Conservation (phyloP, 169 alveolate species). For the Cryptosporidium ryanae region DNA sequence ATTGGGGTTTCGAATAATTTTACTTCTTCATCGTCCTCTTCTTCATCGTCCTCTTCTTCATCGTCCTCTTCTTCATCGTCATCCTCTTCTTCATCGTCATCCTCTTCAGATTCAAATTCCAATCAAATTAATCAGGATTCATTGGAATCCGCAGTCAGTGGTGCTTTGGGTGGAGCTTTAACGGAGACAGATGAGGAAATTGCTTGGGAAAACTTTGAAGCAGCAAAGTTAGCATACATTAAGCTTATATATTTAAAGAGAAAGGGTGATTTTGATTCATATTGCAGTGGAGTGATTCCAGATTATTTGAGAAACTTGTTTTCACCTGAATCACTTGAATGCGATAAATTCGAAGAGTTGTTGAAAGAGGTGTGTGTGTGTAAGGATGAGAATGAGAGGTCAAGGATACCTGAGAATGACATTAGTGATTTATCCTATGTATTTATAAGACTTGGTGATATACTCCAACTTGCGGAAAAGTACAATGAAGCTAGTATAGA, state of each 20-base stretch:
- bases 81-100: slow-evolving; percentile 18
- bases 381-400: slow-evolving; percentile 8
- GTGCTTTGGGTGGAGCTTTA: background rate
- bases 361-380: slow-evolving; percentile 15
- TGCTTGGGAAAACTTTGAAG: slow-evolving; percentile 73
- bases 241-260: slow-evolving; percentile 30
- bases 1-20: background rate
- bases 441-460: slow-evolving; percentile 64
- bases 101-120: slow-evolving; percentile 13
- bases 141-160: no score
- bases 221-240: slow-evolving; percentile 70
- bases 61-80: slow-evolving; percentile 30
- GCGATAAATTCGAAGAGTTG: slow-evolving; percentile 54
- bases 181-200: slow-evolving; percentile 62
- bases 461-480: slow-evolving; percentile 62
- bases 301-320: slow-evolving; percentile 39
- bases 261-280: slow-evolving; percentile 29
- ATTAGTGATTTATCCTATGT: slow-evolving; percentile 55
- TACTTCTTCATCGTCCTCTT: background rate
- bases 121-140: background rate
- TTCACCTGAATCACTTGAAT: slow-evolving; percentile 4
- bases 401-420: slow-evolving; percentile 44
- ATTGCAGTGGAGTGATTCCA: slow-evolving; percentile 66
- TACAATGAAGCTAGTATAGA: slow-evolving; percentile 54
- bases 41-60: background rate